Evolutionary conservation across 1,139 yeast species (phyloP), one percentile per base, ranked within the genome.

Genomic region (Magnusiomyces suaveolens): DNA sequence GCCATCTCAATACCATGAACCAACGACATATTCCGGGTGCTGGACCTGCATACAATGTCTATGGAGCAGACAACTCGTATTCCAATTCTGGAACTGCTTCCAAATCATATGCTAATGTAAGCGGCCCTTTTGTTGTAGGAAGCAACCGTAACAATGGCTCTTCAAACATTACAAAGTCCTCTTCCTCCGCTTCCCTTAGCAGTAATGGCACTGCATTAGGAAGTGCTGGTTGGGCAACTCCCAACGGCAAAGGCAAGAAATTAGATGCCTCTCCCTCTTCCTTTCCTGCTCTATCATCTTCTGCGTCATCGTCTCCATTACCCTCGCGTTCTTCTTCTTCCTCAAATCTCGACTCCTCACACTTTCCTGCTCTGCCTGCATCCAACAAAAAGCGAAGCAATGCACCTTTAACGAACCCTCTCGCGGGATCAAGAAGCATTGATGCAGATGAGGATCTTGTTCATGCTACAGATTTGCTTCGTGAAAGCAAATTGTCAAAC

Each of bases 281-380:
- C 36, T 8, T 8, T 14, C n/a, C 16, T 23, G 33, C 29, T 6
- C 23, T 16, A 18, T 44, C 29, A 23, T 23, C 39, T 16, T 46
- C 49, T 25, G n/a, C 49, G 6, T 14, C 33, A 16, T 10, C 32
- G 12, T 23, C 26, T 18, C 21, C n/a, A 24, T 23, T 20, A 16
- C 14, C 48, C 14, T n/a, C 39, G 6, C 18, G 23, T 8, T 18
- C 8, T n/a, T 12, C 23, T 16, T 29, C 39, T 14, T 29, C 38
- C 2, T 46, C 49, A 16, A 26, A 4, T 46, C n/a, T n/a, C 21
- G 38, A 44, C 32, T 2, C 25, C 16, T n/a, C 39, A 3, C n/a
- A 20, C n/a, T 46, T 46, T 39, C 49, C 49, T 2, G 16, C 39
- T n/a, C 24, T 46, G 12, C 49, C 49, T 2, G 49, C 39, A 12